Base-by-base conservation (phyloP, 768 basidiomycete genomes). In the Antrodiella citrinella region DNA sequence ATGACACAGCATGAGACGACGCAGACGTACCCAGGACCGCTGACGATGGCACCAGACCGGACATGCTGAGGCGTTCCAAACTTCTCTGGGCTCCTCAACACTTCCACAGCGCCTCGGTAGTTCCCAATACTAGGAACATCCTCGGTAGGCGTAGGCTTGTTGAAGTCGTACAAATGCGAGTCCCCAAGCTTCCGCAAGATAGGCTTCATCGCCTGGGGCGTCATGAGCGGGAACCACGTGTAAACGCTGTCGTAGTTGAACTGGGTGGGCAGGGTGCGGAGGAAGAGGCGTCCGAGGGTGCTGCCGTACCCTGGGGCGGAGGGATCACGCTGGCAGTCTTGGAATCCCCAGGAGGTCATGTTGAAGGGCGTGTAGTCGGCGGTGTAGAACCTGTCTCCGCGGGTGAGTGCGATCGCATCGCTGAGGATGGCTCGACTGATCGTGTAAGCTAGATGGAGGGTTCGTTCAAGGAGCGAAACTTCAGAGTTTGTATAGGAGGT, bases 221-320 rank as follows among this genome's bases (percentile, higher is more conserved):
- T 86, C 81, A 91, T 82, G 41, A 91, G 72, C n/a, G 90, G 86
- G 82, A 91, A 91, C 78, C 86, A 90, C 3, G 90, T 81, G 61
- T 87, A 91, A 44, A 78, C 68, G 52, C 84, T 86, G 62, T 84
- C 80, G 51, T 77, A 74, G 0, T 75, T 73, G 66, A 74, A 91
- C 60, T 87, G 68, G 45, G 80, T 66, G 1, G 90, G 88, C 1
- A 91, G 73, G 18, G 78, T 80, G 43, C 90, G 85, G 45, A 89
- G 69, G 65, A 91, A 68, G 25, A 91, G 74, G 26, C 82, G 77
- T 4, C 84, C 87, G 38, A 91, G 76, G 11, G 77, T 84, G 63
- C 82, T 84, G 19, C 88, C 88, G 55, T 84, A 86, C 22, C 87
- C 87, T 51, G 80, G 83, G 3, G 76, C 87, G 35, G 71, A 71